Base-by-base conservation (phyloP, 495 filamentous ascomycete species). In the Pyronema domesticum region DNA sequence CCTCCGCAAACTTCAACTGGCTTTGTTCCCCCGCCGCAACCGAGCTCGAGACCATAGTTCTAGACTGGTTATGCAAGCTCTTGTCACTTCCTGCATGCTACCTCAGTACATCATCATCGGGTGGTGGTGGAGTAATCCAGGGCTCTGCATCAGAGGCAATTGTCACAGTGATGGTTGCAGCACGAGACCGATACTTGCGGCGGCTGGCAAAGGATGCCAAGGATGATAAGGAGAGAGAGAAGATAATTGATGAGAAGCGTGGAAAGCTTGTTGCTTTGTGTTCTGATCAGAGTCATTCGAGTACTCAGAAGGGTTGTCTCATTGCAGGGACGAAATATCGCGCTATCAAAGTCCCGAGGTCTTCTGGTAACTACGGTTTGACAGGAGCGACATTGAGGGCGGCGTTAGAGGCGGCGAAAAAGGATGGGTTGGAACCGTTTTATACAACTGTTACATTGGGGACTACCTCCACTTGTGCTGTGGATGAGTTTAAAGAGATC, bases 1-100 rank as follows among this genome's bases (percentile, higher is more conserved):
- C 79, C 7, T 85, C 84, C 3, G 86, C 91, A 9, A 85, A 85
- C 7, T 98, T 98, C 74, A 95, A 95, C 69, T 98, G 91, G 91
- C 77, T 95, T 47, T 95, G 89, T 68, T 87, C 82, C 3, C 91
- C 91, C 1, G 91, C 84, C 15, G 81, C 91, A n/a, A 98, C 91
- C 4, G 91, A 98, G 65, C 74, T 98, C 44, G 91, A 98, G 71
- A 95, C 91, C 0, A 79, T 94, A 45, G 83, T 94, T 35, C 75
- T 96, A 57, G 91, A 95, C 69, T 96, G 89, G 89, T 69, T 96
- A 14, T 85, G 81, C 18, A 76, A 82, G 58, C 70, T 85, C 10
- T 68, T 95, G 37, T 76, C 67, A 11, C 72, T 96, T 11, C 88
- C 89, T 0, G 67, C 73, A 8, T 84, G 80, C 62, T 95, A 82